phyloP scores from a whole-genome alignment of 805 yeast genomes.

The Ogataea kodamae region DNA sequence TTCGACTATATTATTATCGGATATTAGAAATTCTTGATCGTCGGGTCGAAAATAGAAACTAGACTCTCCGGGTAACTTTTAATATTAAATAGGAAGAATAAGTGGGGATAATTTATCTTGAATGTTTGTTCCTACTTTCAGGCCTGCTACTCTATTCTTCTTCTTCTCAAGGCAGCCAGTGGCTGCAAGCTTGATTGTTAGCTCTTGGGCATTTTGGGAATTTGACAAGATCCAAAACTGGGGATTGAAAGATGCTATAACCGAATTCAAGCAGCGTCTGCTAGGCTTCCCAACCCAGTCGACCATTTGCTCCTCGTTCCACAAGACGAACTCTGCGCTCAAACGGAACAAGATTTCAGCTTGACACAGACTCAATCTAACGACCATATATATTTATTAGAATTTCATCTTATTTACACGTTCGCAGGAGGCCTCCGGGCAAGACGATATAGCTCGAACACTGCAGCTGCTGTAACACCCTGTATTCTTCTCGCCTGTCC shows the following conservation, averaged over 20 bases:
- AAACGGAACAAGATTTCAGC: conserved; percentile 2
- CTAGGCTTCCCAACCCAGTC: conserved; percentile 35
- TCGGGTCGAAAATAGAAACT: conserved; percentile 8
- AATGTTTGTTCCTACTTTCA: conserved; percentile 30
- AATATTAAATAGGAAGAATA: not conserved
- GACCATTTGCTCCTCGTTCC: conserved; percentile 30
- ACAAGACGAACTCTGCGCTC: conserved; percentile 31
- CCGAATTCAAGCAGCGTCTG: conserved; percentile 26
- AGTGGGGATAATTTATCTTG: conserved; percentile 1
- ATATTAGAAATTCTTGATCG: conserved; percentile 7
- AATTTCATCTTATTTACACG: conserved; percentile 1
- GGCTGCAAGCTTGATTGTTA: conserved; percentile 32
- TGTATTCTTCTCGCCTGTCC: conserved; percentile 95
- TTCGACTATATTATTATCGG: conserved; percentile 12
- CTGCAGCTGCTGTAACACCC: conserved; percentile 92
- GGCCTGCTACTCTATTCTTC: conserved; percentile 37
- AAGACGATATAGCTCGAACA: conserved; percentile 70
- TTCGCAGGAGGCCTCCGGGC: conserved; percentile 30
- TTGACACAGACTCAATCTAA: no score
- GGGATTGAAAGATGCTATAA: conserved; percentile 32
- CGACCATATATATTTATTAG: not conserved
- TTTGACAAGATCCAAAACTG: conserved; percentile 32
- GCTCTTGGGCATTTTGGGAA: conserved; percentile 36
- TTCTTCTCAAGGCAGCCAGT: conserved; percentile 37
- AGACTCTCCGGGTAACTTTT: conserved; percentile 7